Evolutionary conservation across 805 yeast genomes (phyloP), one percentile per base, ranked within the genome.

Genomic region (Yarrowia osloensis): DNA sequence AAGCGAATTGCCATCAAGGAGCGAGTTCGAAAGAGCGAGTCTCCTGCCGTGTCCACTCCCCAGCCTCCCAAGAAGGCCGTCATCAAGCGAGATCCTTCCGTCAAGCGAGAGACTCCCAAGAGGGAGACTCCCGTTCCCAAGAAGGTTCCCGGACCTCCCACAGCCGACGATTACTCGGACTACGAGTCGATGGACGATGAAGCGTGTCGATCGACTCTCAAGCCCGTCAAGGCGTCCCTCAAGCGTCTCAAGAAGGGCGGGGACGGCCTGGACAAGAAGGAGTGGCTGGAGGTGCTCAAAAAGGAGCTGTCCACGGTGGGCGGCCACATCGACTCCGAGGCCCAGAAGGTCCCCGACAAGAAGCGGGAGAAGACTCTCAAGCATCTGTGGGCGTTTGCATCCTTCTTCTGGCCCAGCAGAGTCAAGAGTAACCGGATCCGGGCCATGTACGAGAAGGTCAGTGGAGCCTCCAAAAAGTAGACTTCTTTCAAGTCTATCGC

Each of bases 371-470:
- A 81, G 73, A 71, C 79, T 68, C 79, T 81, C 67, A 87, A 84
- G 74, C 95, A 91, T 72, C 77, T 91, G 68, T 91, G 97, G 97
- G 84, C 89, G 33, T 91, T 88, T 75, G 91, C 95, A 4, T 82
- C 92, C 22, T 83, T 85, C 66, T 91, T 86, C 78, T 91, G 97
- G 97, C 97, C 97, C 2, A 89, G 86, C 3, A 84, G 84, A 69
- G 97, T 89, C 47, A 73, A 80, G 15, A 88, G 94, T 69, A 77
- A 81, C 42, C 88, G 88, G 78, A 85, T 91, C 69, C 82, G 83
- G 73, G 87, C 85, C 33, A 91, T 92, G 97, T 92, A 90, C 76
- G 69, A 74, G 59, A 77, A 77, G 69, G 47, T 63, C 49, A 57
- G 49, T 5, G 63, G 63, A 1, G 63, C 63, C 13, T 21, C 37